phyloP scores from a whole-genome alignment of 495 filamentous ascomycete genomes.

The Tuber calosporum region DNA sequence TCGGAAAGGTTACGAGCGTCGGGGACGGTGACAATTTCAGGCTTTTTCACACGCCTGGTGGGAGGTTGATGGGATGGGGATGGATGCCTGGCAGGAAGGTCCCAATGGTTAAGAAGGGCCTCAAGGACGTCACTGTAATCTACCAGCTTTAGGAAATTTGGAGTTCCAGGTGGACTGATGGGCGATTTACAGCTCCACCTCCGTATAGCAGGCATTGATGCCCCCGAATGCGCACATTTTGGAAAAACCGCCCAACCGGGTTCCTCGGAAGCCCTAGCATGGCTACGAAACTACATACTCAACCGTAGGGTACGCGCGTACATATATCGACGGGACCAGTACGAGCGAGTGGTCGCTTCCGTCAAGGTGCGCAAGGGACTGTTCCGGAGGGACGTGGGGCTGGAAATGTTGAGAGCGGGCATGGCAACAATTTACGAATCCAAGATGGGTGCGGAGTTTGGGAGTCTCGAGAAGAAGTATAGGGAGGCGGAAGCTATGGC shows the following conservation, averaged over 20 bases:
- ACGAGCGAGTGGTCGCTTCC: slow-evolving; percentile 79
- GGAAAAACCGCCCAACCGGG: slow-evolving; percentile 79
- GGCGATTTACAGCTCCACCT: slow-evolving; percentile 58
- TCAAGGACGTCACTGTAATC: slow-evolving; percentile 71
- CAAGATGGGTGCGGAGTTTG: slow-evolving; percentile 81
- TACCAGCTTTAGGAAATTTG: neutral
- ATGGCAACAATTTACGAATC: slow-evolving; percentile 77
- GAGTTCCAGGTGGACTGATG: neutral
- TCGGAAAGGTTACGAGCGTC: slow-evolving; percentile 83
- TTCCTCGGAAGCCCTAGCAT: slow-evolving; percentile 68
- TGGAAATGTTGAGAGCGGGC: slow-evolving; percentile 78
- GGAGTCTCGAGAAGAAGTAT: slow-evolving; percentile 57
- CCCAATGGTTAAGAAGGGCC: slow-evolving; percentile 56
- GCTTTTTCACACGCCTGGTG: slow-evolving; percentile 88
- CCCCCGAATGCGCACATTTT: slow-evolving; percentile 87
- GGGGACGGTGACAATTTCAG: slow-evolving; percentile 95
- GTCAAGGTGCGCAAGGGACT: slow-evolving; percentile 64
- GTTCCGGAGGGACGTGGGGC: slow-evolving; percentile 68
- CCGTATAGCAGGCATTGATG: slow-evolving; percentile 84
- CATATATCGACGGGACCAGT: slow-evolving; percentile 80
- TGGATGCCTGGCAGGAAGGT: slow-evolving; percentile 73
- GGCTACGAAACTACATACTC: slow-evolving; percentile 66
- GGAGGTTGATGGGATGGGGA: slow-evolving; percentile 78
- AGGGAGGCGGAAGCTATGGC: slow-evolving; percentile 64
- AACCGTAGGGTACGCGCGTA: slow-evolving; percentile 68